Evolutionary conservation across 176 grass and related monocot species (phyloP), one percentile per base, ranked within the genome.

Genomic region (Phoenix roebelenii): DNA sequence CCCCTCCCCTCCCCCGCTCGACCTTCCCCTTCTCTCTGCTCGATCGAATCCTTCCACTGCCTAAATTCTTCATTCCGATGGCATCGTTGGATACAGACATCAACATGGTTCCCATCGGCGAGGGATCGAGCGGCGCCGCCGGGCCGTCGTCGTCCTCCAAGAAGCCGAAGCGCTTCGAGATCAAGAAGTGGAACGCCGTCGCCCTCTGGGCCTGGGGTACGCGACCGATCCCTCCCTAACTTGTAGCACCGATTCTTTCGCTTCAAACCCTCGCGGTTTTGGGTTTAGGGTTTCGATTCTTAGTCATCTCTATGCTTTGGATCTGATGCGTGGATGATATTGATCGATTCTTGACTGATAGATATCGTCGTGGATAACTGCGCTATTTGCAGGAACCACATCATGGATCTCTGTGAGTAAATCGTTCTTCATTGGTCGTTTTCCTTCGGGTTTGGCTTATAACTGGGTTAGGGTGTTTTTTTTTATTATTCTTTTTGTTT

Each of bases 141-240:
- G 71, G 77, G 19, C 56, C 85, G 51, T 70, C 78, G 14, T n/a
- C 68, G 26, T 63, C 1, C 1, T 70, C 55, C 2, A 98, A 83
- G 81, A 92, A 88, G 69, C 57, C 25, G 15, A 98, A 92, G 87
- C 82, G 81, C 60, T 91, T 98, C 73, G 93, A 98, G 73, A 85
- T 98, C 57, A 98, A 98, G 67, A 98, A 98, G 84, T 98, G 93
- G 93, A 98, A 98, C 76, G 93, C 93, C 18, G 87, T 98, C 76
- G 58, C 93, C 64, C 93, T 98, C 63, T 98, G 93, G 87, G 93
- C 93, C 59, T 98, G 93, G 93, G 93, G 93, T 98, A 75, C 73
- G 44, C 53, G 4, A 23, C 19, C 51, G 50, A 68, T 24, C 20
- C 22, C 5, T 53, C 17, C 23, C 12, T 14, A 16, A 15, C 16